These are phyloP conservation scores for Amylocystis lapponica DNA, from an alignment of 768 basidiomycete genomes.

Conservation along the genomic window DNA sequence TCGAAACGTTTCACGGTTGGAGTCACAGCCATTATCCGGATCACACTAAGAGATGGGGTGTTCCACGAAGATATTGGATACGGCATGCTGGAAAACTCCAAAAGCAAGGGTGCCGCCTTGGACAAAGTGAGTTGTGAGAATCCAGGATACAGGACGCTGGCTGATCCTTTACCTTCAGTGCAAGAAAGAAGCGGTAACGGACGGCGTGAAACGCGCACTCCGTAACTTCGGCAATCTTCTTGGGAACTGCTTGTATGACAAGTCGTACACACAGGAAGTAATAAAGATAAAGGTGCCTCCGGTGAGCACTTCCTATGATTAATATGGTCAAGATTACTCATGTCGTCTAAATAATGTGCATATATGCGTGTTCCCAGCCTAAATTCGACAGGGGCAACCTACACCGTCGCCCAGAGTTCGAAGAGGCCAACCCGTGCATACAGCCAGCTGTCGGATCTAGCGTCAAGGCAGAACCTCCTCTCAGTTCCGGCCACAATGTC, in stretches of 20 bases:
- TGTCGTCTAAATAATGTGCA: conserved; percentile 3
- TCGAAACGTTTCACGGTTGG: conserved; percentile 63
- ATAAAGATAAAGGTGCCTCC: conserved; percentile 80
- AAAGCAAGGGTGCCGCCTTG: conserved; percentile 77
- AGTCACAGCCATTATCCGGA: conserved; percentile 78
- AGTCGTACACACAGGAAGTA: conserved; percentile 78
- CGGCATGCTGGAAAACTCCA: conserved; percentile 80
- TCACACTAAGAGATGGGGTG: conserved; percentile 82
- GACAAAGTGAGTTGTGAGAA: conserved; percentile 89
- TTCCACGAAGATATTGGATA: conserved; percentile 95
- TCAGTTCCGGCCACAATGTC: no score
- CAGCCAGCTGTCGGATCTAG: no score
- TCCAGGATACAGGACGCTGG: no score
- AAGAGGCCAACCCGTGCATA: conserved; percentile 25
- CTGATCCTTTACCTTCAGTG: conserved; percentile 71
- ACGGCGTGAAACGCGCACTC: conserved; percentile 86
- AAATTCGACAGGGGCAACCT: conserved; percentile 67
- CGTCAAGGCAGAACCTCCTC: no score
- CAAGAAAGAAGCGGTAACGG: conserved; percentile 98
- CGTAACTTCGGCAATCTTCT: conserved; percentile 91
- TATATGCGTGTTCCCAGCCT: conserved; percentile 30
- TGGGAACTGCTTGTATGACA: conserved; percentile 98
- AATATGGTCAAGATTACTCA: no score
- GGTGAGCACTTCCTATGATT: no score
- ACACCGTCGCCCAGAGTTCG: conserved; percentile 66